Base-by-base conservation (phyloP, 2,329 filamentous ascomycete species). In the Ceratocystiopsis minuta region DNA sequence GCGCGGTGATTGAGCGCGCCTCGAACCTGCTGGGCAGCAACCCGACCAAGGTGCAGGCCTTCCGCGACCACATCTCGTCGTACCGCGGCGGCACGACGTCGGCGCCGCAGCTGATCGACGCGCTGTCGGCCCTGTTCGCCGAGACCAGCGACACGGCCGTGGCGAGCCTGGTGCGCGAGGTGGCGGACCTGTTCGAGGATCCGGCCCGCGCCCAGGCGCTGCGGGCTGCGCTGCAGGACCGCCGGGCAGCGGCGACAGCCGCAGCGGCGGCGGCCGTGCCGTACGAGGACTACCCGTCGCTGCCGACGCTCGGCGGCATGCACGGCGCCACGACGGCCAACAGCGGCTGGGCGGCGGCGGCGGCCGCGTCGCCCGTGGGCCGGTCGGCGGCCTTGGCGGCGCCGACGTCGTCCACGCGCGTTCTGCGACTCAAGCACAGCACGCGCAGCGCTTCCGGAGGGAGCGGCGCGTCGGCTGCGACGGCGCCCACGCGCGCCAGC, bases 161-260 rank as follows among this genome's bases (percentile, higher is more conserved):
- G 0, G 87, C 87, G 14, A 95, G 87, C 20, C 69, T 98, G 1
- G 72, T 96, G 47, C 82, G 88, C 46, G 90, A 98, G 55, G 72
- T 95, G 3, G 82, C 88, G 6, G 88, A 96, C 41, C 75, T 98
- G 12, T 96, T 90, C 52, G 88, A 98, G 51, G 80, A 92, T 50
- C 70, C 79, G 39, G 56, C 59, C 16, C 94, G 93, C 55, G 75
- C 75, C 1, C 77, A 80, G 41, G 68, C 65, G 1, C 63, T 98
- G 3, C 72, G 86, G 20, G 80, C 80, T 52, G 84, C 87, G 1
- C 95, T 88, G 86, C 84, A 85, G 51, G 83, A 94, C 59, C 95
- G 88, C 84, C 83, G 84, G 38, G 86, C 86, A 34, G 90, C 93
- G 60, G 92, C 93, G 50, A 20, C 20, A 7, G 20, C 20, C 20